These are phyloP conservation scores for Mycena rebaudengoi DNA, from an alignment of 768 basidiomycete species.

Conservation along the genomic window DNA sequence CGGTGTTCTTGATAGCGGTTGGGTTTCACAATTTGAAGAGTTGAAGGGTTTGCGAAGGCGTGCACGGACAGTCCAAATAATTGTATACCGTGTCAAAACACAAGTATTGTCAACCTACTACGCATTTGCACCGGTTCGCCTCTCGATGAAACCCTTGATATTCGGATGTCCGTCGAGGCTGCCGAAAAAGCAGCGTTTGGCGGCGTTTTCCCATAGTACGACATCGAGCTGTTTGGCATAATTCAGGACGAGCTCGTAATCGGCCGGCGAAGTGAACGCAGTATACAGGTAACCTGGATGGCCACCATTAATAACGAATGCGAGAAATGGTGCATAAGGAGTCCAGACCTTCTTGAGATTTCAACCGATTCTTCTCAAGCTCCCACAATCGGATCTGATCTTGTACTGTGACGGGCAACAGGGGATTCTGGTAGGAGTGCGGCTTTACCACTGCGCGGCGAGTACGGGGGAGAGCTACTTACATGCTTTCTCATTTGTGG, in stretches of 20 bases:
- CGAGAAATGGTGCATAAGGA: conserved; percentile 23
- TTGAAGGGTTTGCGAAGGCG: too few relatives aligned
- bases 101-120: conserved; percentile 17
- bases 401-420: conserved; percentile 96
- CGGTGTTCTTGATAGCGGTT: not conserved
- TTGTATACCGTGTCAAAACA: conserved; percentile 2
- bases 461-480: conserved; percentile 37
- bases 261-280: conserved; percentile 84
- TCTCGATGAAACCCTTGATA: conserved; percentile 82
- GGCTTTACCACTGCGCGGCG: conserved; percentile 30
- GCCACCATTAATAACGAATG: conserved; percentile 30
- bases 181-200: conserved; percentile 84
- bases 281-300: conserved; percentile 85
- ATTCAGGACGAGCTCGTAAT: conserved; percentile 86
- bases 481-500: conserved; percentile 98
- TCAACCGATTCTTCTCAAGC: conserved; percentile 90
- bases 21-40: not conserved
- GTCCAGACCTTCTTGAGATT: conserved; percentile 81
- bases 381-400: conserved; percentile 99
- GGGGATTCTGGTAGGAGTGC: conserved; percentile 69
- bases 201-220: conserved; percentile 82
- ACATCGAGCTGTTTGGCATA: conserved; percentile 87
- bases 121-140: conserved; percentile 58
- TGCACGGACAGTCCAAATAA: too few relatives aligned
- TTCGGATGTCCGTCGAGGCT: conserved; percentile 80